Percentiles rank a stretch among this genome's conserved stretches.
These are phyloP conservation scores for Tripterygium wilfordii DNA, from an alignment of 177 flowering plant genomes.

Conservation along the genomic window DNA sequence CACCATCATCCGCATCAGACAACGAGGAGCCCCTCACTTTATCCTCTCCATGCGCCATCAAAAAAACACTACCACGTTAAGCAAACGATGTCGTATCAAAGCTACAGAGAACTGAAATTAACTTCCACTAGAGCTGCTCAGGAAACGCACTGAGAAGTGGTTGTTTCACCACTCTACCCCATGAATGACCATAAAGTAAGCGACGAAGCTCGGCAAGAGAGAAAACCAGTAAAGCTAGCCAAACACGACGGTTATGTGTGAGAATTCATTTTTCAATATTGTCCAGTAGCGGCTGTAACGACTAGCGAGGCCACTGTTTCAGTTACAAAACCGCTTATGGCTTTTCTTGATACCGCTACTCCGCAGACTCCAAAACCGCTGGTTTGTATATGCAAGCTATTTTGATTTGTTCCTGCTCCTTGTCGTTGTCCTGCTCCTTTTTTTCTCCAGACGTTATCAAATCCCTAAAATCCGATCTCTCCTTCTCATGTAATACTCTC, in stretches of 20 bases:
- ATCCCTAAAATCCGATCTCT: no score
- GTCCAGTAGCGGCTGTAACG: no score
- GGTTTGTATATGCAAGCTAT: no score
- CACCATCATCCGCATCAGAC: no score
- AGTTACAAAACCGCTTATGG: conserved; percentile 27
- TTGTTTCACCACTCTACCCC: conserved; percentile 24
- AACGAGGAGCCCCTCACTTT: conserved; percentile 6
- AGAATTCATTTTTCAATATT: conserved; percentile 7
- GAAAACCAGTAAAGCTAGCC: conserved; percentile 2
- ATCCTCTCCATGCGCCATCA: conserved; percentile 22
- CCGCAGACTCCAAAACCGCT: conserved; percentile 1
- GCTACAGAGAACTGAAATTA: background rate
- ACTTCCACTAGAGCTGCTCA: no score
- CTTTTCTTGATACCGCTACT: conserved; percentile 11
- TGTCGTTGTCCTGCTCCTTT: conserved; percentile 2
- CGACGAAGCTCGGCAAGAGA: background rate
- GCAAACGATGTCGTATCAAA: background rate
- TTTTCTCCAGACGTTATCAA: conserved; percentile 23
- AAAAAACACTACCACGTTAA: no score
- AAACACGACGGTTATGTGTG: conserved; percentile 17
- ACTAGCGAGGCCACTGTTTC: conserved; percentile 22
- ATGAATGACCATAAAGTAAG: conserved; percentile 14
- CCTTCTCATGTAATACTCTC: no score
- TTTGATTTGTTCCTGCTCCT: conserved; percentile 1
- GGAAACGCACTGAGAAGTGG: no score